These are phyloP conservation scores for Chalciporus chontae DNA, from an alignment of 768 basidiomycete species.

Conservation along the genomic window DNA sequence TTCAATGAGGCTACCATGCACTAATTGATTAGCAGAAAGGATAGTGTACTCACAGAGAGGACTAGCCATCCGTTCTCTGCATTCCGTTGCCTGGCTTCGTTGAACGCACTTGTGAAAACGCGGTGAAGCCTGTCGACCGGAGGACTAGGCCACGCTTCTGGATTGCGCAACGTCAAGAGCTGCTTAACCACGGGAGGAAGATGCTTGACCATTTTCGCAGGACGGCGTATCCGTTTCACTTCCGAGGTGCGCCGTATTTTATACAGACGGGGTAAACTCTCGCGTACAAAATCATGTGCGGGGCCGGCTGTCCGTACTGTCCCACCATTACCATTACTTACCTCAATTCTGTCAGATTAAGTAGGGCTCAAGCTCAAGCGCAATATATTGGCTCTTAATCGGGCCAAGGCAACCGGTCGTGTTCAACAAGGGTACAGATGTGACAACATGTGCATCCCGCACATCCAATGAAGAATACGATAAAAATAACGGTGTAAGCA, in stretches of 20 bases:
- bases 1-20: slow-evolving; percentile 23
- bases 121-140: slow-evolving; percentile 47
- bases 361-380: too few relatives aligned
- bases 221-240: not conserved
- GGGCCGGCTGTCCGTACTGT: not conserved
- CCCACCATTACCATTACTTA: too few relatives aligned
- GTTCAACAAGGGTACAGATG: slow-evolving; percentile 23
- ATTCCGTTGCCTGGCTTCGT: slow-evolving; percentile 58
- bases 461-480: slow-evolving; percentile 14
- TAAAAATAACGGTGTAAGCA: slow-evolving; percentile 1
- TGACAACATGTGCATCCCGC: slow-evolving; percentile 20
- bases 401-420: slow-evolving; percentile 1
- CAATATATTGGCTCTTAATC: not conserved
- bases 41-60: slow-evolving; percentile 52
- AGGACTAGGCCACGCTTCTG: slow-evolving; percentile 55
- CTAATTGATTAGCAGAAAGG: slow-evolving; percentile 8
- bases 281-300: not conserved
- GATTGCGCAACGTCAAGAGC: slow-evolving; percentile 64
- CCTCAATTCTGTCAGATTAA: too few relatives aligned
- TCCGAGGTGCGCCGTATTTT: slow-evolving; percentile 3
- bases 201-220: slow-evolving; percentile 34
- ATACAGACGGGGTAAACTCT: not conserved
- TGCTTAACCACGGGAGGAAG: slow-evolving; percentile 71
- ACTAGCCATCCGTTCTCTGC: slow-evolving; percentile 82
- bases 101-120: slow-evolving; percentile 59